Evolutionary conservation across 257 asterid genomes (phyloP), one percentile per base, ranked within the genome.

Genomic region (Solanum paucissectum): DNA sequence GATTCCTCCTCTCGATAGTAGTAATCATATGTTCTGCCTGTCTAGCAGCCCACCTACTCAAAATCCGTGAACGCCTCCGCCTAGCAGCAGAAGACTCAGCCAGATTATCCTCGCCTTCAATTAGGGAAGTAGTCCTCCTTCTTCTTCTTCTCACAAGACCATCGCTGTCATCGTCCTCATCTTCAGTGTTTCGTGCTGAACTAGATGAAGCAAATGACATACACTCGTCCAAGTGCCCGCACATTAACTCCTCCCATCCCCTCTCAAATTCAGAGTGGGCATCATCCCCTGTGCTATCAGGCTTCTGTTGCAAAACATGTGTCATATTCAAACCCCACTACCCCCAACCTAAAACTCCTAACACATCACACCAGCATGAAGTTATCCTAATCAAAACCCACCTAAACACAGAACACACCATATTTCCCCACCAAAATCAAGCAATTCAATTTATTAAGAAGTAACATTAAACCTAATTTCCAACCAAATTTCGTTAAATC

Each of bases 61-160:
- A 88, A 86, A 94, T 94, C 90, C 96, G 90, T 9, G 99, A 95
- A 82, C 94, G 98, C 68, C 98, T 96, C 88, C 96, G 89, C 91
- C 98, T 91, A 89, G 96, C 96, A 60, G 98, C 98, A 86, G 98
- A 97, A 52, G 99, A 94, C 91, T 97, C 99, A 13, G 98, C 99
- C 92, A 95, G 90, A 90, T 95, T 98, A 90, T 95, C 98, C 90
- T 95, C 96, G 27, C 98, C 98, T 60, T 96, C 98, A 40, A 96
- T 95, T 90, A 93, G 97, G 2, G 98, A 95, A 93, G 98, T 52
- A 52, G n/a, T 55, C 64, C 64, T 93, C 89, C 98, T 92, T 91
- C 99, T 91, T 90, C 96, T 91, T 62, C 98, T 90, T 13, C 84
- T 77, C 12, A 92, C 89, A 83, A 94, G 95, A 87, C 91, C 98